Conservation (phyloP, 1,139 yeast species). For the Zhuliangozyma blackwelliae region DNA sequence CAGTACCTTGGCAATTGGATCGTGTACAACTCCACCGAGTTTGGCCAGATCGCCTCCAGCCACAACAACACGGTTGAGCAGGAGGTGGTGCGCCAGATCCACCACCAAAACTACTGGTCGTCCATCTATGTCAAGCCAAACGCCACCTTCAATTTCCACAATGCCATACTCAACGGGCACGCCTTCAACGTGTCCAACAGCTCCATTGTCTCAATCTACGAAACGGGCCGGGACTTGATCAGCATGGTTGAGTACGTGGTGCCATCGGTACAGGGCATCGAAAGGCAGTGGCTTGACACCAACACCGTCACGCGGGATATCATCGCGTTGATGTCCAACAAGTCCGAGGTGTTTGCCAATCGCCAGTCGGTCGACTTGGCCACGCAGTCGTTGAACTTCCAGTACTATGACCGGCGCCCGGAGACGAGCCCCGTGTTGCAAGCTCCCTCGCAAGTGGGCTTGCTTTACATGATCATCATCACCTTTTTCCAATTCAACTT, state of each 20-base stretch:
- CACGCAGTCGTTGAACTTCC: conserved; percentile 4
- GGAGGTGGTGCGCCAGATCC: conserved; percentile 32
- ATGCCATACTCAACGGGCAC: conserved; percentile 20
- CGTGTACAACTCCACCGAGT: conserved; percentile 23
- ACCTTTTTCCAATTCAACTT: conserved; percentile 56
- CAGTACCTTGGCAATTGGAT: conserved; percentile 40
- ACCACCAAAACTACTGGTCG: conserved; percentile 44
- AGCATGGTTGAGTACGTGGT: conserved; percentile 10
- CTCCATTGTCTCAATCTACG: conserved; percentile 25
- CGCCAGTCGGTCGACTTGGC: conserved; percentile 1
- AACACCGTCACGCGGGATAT: conserved; percentile 3
- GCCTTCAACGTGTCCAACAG: conserved; percentile 23
- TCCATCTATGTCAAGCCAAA: conserved; percentile 36
- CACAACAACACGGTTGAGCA: conserved; percentile 27
- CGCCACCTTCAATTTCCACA: conserved; percentile 26
- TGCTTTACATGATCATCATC: conserved; percentile 66
- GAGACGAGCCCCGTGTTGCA: conserved; percentile 42
- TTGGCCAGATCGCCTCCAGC: conserved; percentile 26
- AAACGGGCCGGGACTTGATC: conserved; percentile 39
- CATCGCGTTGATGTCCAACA: conserved; percentile 2
- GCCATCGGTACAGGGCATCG: conserved; percentile 8
- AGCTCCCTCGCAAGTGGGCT: conserved; percentile 70
- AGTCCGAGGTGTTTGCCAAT: conserved; percentile 5
- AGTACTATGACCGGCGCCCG: conserved; percentile 5
- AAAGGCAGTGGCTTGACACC: conserved; percentile 8